Evolutionary conservation across 176 grass and related monocot species (phyloP), one percentile per base, ranked within the genome.

Genomic region (Otatea glauca): DNA sequence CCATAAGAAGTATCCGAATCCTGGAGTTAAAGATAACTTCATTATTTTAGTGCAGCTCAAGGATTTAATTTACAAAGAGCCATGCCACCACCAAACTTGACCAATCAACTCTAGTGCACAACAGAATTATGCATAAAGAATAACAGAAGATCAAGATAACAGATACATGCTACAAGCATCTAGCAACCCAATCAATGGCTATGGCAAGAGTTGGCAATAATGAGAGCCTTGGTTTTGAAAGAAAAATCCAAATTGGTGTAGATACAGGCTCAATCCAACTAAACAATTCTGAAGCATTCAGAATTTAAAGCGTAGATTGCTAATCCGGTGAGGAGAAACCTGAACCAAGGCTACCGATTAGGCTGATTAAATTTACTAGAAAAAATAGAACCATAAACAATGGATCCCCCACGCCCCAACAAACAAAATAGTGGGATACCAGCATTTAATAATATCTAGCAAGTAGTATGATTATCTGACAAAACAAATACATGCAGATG

Each of bases 11-110:
- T 43, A 76, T 45, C 27, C 1, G 77, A 38, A 48, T 53, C 49
- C 14, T 35, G 5, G 56, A 32, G 45, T 86, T 78, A 72, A 48
- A 58, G 0, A n/a, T 64, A 39, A 66, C 20, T n/a, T 66, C 32
- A 39, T 21, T 11, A 29, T 72, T 64, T 53, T 3, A n/a, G 17
- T 66, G 11, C 65, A 81, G 11, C 48, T 58, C 5, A 17, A 20
- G 59, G 66, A 72, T 25, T 68, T 24, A 85, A 85, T 60, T 68
- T 47, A 45, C 34, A 12, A 83, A 65, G 55, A 69, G 7, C 23
- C 64, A 76, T 76, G 56, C 27, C 47, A 70, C 27, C 38, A 70
- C 44, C 41, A 76, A 32, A 37, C 12, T 75, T 64, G 21, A 83
- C 55, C 42, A 60, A 72, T 41, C 35, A 75, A 76, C 38, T 38